A percentile compares a stretch with the other conserved stretches of the same genome.
These are phyloP conservation scores for Nymphaea thermarum DNA, from an alignment of 164 flowering plant genomes.

Conservation along the genomic window DNA sequence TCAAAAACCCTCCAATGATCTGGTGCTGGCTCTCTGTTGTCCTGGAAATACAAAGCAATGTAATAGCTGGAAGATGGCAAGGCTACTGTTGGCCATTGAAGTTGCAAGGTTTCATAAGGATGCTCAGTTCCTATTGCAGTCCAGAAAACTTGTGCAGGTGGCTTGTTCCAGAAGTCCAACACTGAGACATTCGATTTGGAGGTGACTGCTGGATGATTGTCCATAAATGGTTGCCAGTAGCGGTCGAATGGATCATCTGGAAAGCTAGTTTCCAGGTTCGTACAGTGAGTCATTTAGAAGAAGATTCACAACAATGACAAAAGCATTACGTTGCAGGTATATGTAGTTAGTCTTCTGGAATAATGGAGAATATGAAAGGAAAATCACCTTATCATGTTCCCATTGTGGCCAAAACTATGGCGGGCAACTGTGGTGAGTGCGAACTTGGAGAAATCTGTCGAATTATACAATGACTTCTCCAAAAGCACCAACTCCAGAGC, in stretches of 20 bases:
- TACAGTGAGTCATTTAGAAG: constrained; percentile 4
- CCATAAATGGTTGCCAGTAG: constrained; percentile 62
- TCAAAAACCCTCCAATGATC: constrained; percentile 78
- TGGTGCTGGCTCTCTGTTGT: constrained; percentile 56
- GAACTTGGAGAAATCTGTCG: constrained; percentile 43
- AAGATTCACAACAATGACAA: neutral
- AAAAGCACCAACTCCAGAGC: constrained; percentile 44
- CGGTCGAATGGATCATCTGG: constrained; percentile 90
- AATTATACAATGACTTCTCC: constrained; percentile 52
- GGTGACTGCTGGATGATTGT: constrained; percentile 27
- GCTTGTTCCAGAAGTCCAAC: constrained; percentile 70
- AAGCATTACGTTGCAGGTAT: neutral
- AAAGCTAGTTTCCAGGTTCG: constrained; percentile 36
- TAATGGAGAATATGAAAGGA: no score
- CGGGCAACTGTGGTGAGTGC: constrained; percentile 58
- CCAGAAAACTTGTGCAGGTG: constrained; percentile 49
- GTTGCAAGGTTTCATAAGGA: constrained; percentile 36
- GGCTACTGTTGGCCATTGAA: constrained; percentile 55
- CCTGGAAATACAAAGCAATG: constrained; percentile 79
- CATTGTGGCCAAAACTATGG: constrained; percentile 40
- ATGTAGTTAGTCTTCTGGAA: neutral
- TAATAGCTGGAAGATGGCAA: constrained; percentile 50
- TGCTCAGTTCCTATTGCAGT: constrained; percentile 50
- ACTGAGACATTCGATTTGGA: constrained; percentile 33
- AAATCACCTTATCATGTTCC: constrained; percentile 35